A percentile compares a stretch with the other conserved stretches of the same genome.
These are phyloP conservation scores for Leptographium procerum DNA, from an alignment of 2,329 filamentous ascomycete species.

Conservation along the genomic window DNA sequence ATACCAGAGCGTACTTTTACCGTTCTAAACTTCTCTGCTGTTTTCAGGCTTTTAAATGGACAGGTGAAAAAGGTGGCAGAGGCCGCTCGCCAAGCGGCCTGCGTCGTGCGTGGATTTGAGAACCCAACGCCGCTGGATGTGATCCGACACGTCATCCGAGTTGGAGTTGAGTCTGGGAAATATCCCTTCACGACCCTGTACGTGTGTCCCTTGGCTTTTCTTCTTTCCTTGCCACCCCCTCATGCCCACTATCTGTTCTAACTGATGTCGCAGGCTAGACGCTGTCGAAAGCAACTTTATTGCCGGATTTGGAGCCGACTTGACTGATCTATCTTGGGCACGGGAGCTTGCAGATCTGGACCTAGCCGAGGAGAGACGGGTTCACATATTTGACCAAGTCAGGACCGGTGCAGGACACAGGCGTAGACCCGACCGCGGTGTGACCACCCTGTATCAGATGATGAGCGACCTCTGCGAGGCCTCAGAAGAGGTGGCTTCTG, in stretches of 20 bases:
- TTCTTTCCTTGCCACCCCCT: not conserved
- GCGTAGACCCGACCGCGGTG: not conserved
- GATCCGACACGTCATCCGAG: conserved; percentile 3
- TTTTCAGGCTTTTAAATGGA: not conserved
- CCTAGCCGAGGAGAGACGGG: not conserved
- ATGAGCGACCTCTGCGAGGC: conserved; percentile 7
- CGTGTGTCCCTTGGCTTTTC: not conserved
- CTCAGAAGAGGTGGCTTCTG: not conserved
- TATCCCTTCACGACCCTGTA: conserved; percentile 11
- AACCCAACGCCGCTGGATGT: conserved; percentile 3
- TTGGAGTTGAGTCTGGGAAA: not conserved
- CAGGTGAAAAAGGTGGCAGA: not conserved
- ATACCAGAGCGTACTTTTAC: not conserved
- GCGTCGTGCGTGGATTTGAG: not conserved
- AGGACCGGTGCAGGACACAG: not conserved
- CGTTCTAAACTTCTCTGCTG: conserved; percentile 3
- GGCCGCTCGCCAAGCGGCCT: not conserved
- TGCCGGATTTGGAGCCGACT: conserved; percentile 1
- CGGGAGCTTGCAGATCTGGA: conserved; percentile 2
- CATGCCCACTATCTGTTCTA: not conserved
- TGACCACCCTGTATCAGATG: conserved; percentile 5
- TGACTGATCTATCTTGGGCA: conserved; percentile 7
- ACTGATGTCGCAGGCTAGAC: conserved; percentile 5
- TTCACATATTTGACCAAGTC: conserved; percentile 4
- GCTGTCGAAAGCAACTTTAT: conserved; percentile 3